Evolutionary conservation across 768 basidiomycete species (phyloP), one percentile per base, ranked within the genome.

Genomic region (Steccherinum ochraceum): DNA sequence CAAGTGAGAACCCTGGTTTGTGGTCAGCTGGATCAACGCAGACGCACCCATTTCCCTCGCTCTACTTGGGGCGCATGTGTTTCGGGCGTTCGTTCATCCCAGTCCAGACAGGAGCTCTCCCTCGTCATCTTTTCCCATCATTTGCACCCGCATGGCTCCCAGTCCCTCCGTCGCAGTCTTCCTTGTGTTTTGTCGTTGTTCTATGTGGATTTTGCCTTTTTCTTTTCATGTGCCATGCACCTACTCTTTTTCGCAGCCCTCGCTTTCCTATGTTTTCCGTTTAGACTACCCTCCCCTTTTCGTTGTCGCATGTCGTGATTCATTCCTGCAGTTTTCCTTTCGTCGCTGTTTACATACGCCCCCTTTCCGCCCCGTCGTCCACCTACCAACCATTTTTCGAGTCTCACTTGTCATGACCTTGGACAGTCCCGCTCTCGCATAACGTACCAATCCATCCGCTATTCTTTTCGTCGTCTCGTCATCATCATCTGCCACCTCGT

Each of bases 271-370:
- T 12, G 10, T 18, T 26, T 24, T 46, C 45, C 24, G 23, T 26
- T 24, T 26, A 25, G 45, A 24, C 24, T 12, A 10, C 25, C 10
- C 11, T 2, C 45, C 19, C 45, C 11, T 4, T 20, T 44, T 4
- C 43, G 5, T 44, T 12, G 12, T 21, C 10, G 11, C 16, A 12
- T 4, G 4, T 10, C 19, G 4, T 26, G n/a, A 25, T 26, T 18
- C 45, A 46, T 26, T n/a, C n/a, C n/a, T n/a, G n/a, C 45, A 46
- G 45, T 24, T 24, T 46, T 46, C 27, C 45, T 46, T 26, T 46
- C 44, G 5, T 20, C 30, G 30, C 16, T 16, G 7, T 16, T 7
- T 35, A 7, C 30, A 35, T 35, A 7, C 16, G 30, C 30, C 30
- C 10, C 43, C 43, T 44, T 44, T 21, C 43, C 5, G 23, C 25